Evolutionary conservation across 179 eudicot genomes (phyloP).

Genomic region (Actinidia polygama): DNA sequence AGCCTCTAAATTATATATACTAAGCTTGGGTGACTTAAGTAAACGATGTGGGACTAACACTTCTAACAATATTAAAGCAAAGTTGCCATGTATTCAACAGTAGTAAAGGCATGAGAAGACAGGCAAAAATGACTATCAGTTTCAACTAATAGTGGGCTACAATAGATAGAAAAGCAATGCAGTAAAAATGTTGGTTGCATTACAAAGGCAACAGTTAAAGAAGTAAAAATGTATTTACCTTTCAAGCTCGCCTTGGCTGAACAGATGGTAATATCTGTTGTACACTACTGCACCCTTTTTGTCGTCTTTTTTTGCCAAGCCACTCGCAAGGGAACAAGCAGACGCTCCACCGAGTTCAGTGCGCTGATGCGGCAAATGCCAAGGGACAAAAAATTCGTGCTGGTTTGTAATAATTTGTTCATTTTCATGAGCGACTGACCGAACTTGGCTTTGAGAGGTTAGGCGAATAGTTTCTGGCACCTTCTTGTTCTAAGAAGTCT

Average conservation of each 20-base stretch:
- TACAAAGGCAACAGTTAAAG: neutral
- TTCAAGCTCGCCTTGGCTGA: slow-evolving; percentile 95
- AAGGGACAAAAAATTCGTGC: slow-evolving; percentile 93
- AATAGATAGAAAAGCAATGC: neutral
- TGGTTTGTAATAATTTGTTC: slow-evolving; percentile 40
- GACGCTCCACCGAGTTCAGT: slow-evolving; percentile 93
- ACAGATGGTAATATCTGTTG: slow-evolving; percentile 92
- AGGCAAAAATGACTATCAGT: neutral
- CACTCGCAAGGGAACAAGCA: slow-evolving; percentile 73
- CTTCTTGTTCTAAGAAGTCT: slow-evolving; percentile 21
- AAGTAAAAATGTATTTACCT: slow-evolving; percentile 43
- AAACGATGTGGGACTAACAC: too few species aligned
- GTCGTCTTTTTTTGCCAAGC: slow-evolving; percentile 88
- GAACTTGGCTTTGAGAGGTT: slow-evolving; percentile 27
- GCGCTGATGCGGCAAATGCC: slow-evolving; percentile 98
- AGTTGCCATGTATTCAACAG: neutral
- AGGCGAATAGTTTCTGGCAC: slow-evolving; percentile 20
- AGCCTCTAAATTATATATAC: too few species aligned
- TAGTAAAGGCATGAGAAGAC: neutral
- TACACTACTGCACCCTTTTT: slow-evolving; percentile 96
- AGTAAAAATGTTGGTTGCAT: neutral
- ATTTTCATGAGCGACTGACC: slow-evolving; percentile 17
- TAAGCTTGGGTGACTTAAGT: too few species aligned
- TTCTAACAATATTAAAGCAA: neutral
- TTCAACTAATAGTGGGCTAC: neutral